Evolutionary conservation across 2,329 filamentous ascomycete genomes (phyloP), one percentile per base, ranked within the genome.

Genomic region (Xylariaceae sp.): DNA sequence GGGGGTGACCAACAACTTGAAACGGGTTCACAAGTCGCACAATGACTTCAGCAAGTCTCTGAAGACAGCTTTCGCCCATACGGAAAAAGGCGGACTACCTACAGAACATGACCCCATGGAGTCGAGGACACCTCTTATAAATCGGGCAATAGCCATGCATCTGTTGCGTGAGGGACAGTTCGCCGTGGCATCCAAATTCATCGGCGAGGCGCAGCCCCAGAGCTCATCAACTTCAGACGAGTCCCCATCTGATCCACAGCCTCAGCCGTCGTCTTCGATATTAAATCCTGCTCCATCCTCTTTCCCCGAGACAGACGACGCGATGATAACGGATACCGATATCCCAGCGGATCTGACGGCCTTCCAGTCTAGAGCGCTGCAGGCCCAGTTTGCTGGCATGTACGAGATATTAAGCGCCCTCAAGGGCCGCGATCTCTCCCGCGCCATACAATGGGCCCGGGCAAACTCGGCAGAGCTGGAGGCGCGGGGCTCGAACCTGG

Each of bases 131-230:
- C 68, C 72, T 12, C 70, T 95, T 10, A 86, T 96, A 54, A 93
- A 95, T 61, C 78, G 89, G 36, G 90, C 92, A 5, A 93, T 98
- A 48, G 85, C 85, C 8, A 95, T 96, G 88, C 92, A 98, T 55
- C 73, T 98, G 15, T 72, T 98, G 24, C 84, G 92, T 25, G 90
- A 96, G 62, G 92, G 92, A 31, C 84, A 94, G 54, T 98, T 98
- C 58, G 72, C 71, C 15, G 89, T 94, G 2, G 90, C 90, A 10
- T 78, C 80, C 12, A 87, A 80, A 2, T 95, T 98, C 49, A 75
- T 94, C 31, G 65, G 72, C 11, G 92, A 96, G 65, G 75, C 66
- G 12, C 60, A 65, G 38, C 57, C 65, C 9, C 45, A 46, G 14
- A 35, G 36, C 27, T 38, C 43, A 7, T 31, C 38, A 6, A 16